These are phyloP conservation scores for Aspergillus tubingensis DNA, from an alignment of 2,329 filamentous ascomycete genomes.

Conservation along the genomic window DNA sequence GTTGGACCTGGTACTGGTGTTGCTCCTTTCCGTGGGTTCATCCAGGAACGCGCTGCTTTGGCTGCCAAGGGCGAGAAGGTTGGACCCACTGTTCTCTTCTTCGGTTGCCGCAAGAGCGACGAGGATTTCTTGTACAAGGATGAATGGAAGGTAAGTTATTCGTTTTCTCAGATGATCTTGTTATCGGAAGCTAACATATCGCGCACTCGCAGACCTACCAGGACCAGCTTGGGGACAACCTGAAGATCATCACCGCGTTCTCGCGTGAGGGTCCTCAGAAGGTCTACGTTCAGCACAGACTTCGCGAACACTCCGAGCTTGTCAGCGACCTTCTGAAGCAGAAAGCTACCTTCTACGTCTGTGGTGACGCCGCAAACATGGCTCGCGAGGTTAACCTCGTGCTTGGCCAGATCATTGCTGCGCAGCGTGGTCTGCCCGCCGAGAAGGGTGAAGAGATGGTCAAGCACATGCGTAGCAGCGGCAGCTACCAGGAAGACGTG, in stretches of 20 bases:
- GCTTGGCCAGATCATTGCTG: conserved; percentile 82
- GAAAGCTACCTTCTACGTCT: conserved; percentile 94
- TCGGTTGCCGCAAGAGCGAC: conserved; percentile 82
- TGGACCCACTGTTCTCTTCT: conserved; percentile 88
- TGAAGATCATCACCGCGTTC: conserved; percentile 90
- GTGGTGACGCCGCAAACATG: conserved; percentile 97
- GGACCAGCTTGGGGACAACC: conserved; percentile 79
- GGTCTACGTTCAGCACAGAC: conserved; percentile 93
- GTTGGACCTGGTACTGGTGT: conserved; percentile 95
- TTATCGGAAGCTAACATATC: conserved; percentile 25
- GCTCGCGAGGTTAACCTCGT: conserved; percentile 87
- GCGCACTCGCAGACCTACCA: conserved; percentile 68
- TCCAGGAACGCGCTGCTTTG: conserved; percentile 87
- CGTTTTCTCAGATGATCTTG: not conserved
- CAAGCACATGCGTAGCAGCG: conserved; percentile 91
- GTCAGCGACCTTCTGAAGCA: conserved; percentile 83
- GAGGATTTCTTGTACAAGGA: conserved; percentile 92
- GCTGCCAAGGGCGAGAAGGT: conserved; percentile 78
- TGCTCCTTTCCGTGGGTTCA: conserved; percentile 91
- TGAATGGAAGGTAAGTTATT: conserved; percentile 80
- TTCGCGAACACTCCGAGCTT: conserved; percentile 79
- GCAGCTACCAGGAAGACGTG: conserved; percentile 89
- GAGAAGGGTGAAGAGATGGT: conserved; percentile 93
- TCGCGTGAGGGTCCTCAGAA: conserved; percentile 86
- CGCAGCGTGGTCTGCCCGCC: conserved; percentile 78